Evolutionary conservation across 495 filamentous ascomycete species (phyloP).

Genomic region (Delitschia confertaspora): DNA sequence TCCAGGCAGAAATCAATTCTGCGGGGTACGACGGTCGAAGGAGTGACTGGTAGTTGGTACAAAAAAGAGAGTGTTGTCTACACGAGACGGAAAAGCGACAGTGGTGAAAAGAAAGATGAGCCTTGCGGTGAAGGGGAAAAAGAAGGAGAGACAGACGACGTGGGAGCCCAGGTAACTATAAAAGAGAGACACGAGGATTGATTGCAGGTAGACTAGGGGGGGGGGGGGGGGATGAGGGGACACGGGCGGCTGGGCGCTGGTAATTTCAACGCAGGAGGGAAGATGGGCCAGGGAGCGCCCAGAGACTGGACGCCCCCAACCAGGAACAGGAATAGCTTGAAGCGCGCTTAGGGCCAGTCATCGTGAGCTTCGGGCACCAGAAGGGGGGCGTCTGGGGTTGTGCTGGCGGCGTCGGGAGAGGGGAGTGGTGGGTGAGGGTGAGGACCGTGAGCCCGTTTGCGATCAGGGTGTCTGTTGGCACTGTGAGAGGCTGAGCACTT

Average conservation of each 20-base stretch:
- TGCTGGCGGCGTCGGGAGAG: no score
- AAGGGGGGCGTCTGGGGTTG: no score
- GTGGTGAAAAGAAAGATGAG: constrained; percentile 15
- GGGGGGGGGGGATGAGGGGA: background rate
- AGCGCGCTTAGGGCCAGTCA: constrained; percentile 10
- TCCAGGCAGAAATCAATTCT: constrained; percentile 28
- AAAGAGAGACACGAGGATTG: constrained; percentile 9
- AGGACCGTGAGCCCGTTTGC: no score
- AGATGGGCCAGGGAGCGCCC: constrained; percentile 7
- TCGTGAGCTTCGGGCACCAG: no score
- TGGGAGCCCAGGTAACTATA: constrained; percentile 4
- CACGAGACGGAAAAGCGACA: constrained; percentile 18
- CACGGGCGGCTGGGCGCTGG: constrained; percentile 10
- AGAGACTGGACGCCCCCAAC: constrained; percentile 2
- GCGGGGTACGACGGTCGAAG: constrained; percentile 12
- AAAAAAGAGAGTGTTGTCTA: constrained; percentile 22
- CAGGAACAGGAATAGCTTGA: background rate
- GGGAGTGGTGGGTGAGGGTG: no score
- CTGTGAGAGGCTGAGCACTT: no score
- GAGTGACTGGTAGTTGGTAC: constrained; percentile 21
- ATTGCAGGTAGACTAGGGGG: constrained; percentile 20
- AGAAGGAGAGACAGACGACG: background rate
- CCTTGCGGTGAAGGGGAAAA: constrained; percentile 22
- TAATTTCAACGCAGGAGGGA: constrained; percentile 19
- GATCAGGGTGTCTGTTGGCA: no score